phyloP scores from a whole-genome alignment of 805 yeast species.

The Lachancea mirantina region DNA sequence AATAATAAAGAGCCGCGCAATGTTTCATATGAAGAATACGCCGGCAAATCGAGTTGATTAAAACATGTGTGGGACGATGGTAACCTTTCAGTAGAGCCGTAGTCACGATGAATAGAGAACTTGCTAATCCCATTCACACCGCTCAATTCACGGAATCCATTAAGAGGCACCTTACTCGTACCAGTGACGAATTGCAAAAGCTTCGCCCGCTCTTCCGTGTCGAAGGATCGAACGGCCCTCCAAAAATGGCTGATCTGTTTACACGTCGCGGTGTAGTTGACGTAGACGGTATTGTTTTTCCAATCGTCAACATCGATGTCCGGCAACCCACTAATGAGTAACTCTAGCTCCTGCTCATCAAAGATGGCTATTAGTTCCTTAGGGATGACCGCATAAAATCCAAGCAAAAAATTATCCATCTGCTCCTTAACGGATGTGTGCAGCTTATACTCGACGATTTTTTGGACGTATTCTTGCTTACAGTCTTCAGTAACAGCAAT shows the following conservation, averaged over 20 bases:
- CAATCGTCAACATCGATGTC: slow-evolving; percentile 95
- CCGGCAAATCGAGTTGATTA: slow-evolving; percentile 90
- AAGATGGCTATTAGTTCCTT: slow-evolving; percentile 76
- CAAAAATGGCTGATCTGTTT: slow-evolving; percentile 94
- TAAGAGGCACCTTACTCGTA: slow-evolving; percentile 89
- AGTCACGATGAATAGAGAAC: slow-evolving; percentile 84
- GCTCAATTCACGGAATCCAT: slow-evolving; percentile 83
- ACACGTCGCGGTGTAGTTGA: slow-evolving; percentile 73
- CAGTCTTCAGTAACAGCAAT: slow-evolving; percentile 85
- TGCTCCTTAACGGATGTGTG: slow-evolving; percentile 81
- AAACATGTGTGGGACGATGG: slow-evolving; percentile 97
- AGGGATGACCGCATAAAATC: slow-evolving; percentile 87
- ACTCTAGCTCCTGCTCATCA: slow-evolving; percentile 92
- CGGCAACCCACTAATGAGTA: slow-evolving; percentile 89
- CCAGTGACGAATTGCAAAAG: slow-evolving; percentile 94
- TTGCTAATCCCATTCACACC: slow-evolving; percentile 83
- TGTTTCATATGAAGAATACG: slow-evolving; percentile 81
- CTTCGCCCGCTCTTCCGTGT: slow-evolving; percentile 88
- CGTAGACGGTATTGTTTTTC: slow-evolving; percentile 78
- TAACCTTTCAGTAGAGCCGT: slow-evolving; percentile 74
- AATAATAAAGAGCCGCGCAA: slow-evolving; percentile 70
- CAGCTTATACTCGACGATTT: slow-evolving; percentile 80
- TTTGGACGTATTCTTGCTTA: slow-evolving; percentile 79
- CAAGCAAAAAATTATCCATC: slow-evolving; percentile 74
- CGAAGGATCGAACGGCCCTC: slow-evolving; percentile 95